Evolutionary conservation across 257 asterid species (phyloP).

Genomic region (Nicotiana noctiflora): DNA sequence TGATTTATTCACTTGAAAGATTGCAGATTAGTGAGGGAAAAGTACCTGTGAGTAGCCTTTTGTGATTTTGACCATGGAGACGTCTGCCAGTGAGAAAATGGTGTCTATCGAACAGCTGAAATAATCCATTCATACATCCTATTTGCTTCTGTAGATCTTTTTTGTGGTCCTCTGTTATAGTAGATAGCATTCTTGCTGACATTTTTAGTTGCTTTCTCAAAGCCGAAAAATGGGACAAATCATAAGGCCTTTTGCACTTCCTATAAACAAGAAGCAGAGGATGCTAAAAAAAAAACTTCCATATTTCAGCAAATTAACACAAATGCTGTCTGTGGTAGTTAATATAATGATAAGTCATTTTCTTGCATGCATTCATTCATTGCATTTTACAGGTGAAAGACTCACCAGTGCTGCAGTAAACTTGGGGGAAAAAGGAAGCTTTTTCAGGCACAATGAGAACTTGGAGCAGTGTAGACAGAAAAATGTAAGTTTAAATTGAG

Average conservation of each 20-base stretch:
- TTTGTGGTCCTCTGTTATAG: constrained; percentile 43
- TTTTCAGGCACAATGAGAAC: constrained; percentile 5
- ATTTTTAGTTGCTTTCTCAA: constrained; percentile 22
- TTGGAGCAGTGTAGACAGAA: constrained; percentile 1
- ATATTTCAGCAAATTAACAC: background rate
- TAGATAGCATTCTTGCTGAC: constrained; percentile 47
- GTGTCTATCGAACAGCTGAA: constrained; percentile 74
- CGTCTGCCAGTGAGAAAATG: constrained; percentile 60
- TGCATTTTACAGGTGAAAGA: constrained; percentile 20
- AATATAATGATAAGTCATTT: background rate
- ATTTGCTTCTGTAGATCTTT: constrained; percentile 62
- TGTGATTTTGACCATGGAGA: constrained; percentile 37
- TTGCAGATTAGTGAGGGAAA: background rate
- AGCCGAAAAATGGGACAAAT: constrained; percentile 7
- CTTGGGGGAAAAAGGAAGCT: constrained; percentile 23
- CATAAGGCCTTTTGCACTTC: background rate
- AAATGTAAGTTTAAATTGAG: constrained; percentile 14
- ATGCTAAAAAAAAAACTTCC: background rate
- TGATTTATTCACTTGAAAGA: background rate
- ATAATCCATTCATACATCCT: constrained; percentile 95
- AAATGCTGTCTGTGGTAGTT: background rate
- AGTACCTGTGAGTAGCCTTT: constrained; percentile 65
- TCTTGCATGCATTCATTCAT: background rate
- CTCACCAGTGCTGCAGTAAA: constrained; percentile 38
- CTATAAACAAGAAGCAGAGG: background rate